Evolutionary conservation across 805 yeast species (phyloP).

Genomic region (Citeromyces nyonsensis): DNA sequence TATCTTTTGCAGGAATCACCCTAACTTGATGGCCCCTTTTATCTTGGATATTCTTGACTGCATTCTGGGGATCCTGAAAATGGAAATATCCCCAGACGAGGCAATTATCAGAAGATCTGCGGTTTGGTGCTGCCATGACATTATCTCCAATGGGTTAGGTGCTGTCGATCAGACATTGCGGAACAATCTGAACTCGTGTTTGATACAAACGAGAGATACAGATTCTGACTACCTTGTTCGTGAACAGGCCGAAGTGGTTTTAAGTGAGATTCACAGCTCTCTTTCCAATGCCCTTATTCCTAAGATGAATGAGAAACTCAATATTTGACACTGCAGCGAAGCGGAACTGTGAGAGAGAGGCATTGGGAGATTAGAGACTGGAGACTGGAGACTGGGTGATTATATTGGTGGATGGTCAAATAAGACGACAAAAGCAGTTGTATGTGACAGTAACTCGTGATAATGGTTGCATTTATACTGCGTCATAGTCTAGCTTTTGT

Average conservation of each 20-base stretch:
- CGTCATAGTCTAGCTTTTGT: too few relatives aligned
- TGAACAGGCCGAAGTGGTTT: conserved; percentile 33
- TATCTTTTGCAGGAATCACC: conserved; percentile 40
- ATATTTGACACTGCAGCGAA: too few relatives aligned
- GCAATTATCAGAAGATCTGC: conserved; percentile 64
- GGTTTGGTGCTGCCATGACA: conserved; percentile 48
- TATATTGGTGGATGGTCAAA: too few relatives aligned
- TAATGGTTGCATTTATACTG: too few relatives aligned
- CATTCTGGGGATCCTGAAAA: conserved; percentile 55
- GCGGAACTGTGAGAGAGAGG: too few relatives aligned
- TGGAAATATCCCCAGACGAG: conserved; percentile 27
- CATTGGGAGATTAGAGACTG: too few relatives aligned
- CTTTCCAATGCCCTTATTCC: conserved; percentile 5
- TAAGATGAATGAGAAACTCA: too few relatives aligned
- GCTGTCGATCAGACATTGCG: conserved; percentile 35
- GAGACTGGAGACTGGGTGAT: too few relatives aligned
- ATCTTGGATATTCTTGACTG: conserved; percentile 57
- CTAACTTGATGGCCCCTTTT: conserved; percentile 29
- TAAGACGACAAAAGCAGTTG: too few relatives aligned
- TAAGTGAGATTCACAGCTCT: conserved; percentile 13
- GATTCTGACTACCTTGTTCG: conserved; percentile 44
- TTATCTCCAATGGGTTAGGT: conserved; percentile 31
- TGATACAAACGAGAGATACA: conserved; percentile 27
- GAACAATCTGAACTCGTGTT: conserved; percentile 19
- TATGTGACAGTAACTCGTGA: too few relatives aligned